Percentiles rank a stretch among this genome's conserved stretches.
phyloP scores from a whole-genome alignment of 2,329 filamentous ascomycete species.

The Colletotrichum neosansevieriae region DNA sequence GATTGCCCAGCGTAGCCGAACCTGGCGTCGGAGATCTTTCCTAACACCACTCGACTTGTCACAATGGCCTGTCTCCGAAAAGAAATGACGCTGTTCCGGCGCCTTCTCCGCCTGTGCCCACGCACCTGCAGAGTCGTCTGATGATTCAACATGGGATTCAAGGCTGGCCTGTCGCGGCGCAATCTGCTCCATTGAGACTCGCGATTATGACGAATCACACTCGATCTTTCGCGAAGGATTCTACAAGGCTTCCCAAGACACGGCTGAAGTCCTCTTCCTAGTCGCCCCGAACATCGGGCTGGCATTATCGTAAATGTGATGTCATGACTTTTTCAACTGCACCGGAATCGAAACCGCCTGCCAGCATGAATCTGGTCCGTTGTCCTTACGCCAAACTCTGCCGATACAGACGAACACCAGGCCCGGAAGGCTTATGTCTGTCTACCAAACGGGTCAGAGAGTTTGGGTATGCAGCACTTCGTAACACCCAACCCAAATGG shows the following conservation, averaged over 20 bases:
- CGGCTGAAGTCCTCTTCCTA: slow-evolving; percentile 3
- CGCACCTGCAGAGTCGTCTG: slow-evolving; percentile 20
- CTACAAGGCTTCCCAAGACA: slow-evolving; percentile 7
- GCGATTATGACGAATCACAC: slow-evolving; percentile 8
- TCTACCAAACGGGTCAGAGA: slow-evolving; percentile 13
- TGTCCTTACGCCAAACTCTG: not conserved
- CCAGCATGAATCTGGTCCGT: not conserved
- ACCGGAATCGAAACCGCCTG: not conserved
- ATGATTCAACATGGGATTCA: slow-evolving; percentile 17
- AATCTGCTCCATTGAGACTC: not conserved
- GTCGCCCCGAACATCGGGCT: slow-evolving; percentile 7
- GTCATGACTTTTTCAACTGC: slow-evolving; percentile 11
- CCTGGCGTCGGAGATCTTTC: slow-evolving; percentile 19
- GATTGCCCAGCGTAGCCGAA: not conserved
- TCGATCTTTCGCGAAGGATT: not conserved
- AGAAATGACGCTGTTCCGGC: not conserved
- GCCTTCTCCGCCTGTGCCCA: not conserved
- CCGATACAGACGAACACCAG: slow-evolving; percentile 30
- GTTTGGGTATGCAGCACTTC: slow-evolving; percentile 21
- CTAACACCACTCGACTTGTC: slow-evolving; percentile 26
- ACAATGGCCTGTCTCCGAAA: slow-evolving; percentile 13
- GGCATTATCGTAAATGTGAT: slow-evolving; percentile 6
- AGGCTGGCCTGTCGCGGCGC: not conserved
- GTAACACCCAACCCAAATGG: not conserved
- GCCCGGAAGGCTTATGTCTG: slow-evolving; percentile 19